Base-by-base conservation (phyloP, 2,329 filamentous ascomycete species). In the Cordyceps tenuipes region DNA sequence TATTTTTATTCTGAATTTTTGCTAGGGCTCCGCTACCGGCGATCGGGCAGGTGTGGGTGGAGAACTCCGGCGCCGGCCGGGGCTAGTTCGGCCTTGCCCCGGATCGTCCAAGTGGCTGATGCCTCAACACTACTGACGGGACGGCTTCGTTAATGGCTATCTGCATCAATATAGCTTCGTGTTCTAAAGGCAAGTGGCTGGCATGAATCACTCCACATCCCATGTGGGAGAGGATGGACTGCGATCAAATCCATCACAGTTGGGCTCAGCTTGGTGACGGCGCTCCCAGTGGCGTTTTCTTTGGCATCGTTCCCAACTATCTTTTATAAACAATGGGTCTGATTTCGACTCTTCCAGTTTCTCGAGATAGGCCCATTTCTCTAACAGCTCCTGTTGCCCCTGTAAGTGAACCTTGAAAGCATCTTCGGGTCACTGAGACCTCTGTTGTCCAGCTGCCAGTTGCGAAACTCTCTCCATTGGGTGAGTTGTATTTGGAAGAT, bases 31-130 rank as follows among this genome's bases (percentile, higher is more conserved):
- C 41, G 26, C 41, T 13, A 43, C 12, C 53, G 41, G 23, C 15
- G 6, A 12, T 43, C 54, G 13, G n/a, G 54, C 54, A 46, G 55
- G 31, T 46, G 55, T 50, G 55, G 55, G 55, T 57, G 55, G 55
- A 47, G 55, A 6, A 6, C 29, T 47, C 36, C 55, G 52, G 55
- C 34, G 46, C 55, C 55, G 52, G 34, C 3, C 3, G 23, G 23
- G 29, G 29, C 29, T 29, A 29, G 29, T 23, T 29, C 29, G 29
- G 29, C 29, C 12, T 13, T 36, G 8, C 34, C 34, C 34, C 34
- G 34, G 34, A 36, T 10, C 34, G 34, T 13, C 8, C 12, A 12
- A 36, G 3, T 44, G 13, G 3, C 41, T 43, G 41, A 43, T 43
- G 34, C 34, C 34, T 36, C 8, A 17, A 43, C 15, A 3, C 23